Evolutionary conservation across 2,329 filamentous ascomycete genomes (phyloP).

Genomic region (Colletotrichum navitas): DNA sequence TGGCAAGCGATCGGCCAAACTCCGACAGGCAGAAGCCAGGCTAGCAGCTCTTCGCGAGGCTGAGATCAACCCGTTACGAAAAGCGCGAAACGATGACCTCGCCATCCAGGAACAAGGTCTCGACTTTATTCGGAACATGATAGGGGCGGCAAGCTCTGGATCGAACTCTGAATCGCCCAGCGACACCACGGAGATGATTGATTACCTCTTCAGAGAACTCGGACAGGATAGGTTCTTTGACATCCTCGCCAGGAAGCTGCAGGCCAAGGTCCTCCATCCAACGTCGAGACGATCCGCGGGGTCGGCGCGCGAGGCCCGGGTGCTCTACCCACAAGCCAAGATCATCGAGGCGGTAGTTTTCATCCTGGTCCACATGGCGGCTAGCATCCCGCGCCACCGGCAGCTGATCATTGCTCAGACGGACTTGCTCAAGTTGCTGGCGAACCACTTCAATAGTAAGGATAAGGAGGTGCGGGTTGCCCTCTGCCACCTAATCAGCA

Average conservation of each 20-base stretch:
- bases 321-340: constrained; percentile 72
- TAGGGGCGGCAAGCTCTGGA: constrained; percentile 70
- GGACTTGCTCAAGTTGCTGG: constrained; percentile 78
- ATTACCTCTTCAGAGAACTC: constrained; percentile 81
- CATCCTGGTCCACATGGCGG: constrained; percentile 89
- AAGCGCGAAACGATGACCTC: constrained; percentile 81
- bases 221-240: constrained; percentile 84
- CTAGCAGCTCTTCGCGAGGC: constrained; percentile 69
- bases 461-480: constrained; percentile 81
- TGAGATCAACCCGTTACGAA: constrained; percentile 76
- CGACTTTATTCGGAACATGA: constrained; percentile 90
- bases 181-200: constrained; percentile 80
- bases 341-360: constrained; percentile 84
- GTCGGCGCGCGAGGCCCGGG: constrained; percentile 56
- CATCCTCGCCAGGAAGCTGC: constrained; percentile 83
- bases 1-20: constrained; percentile 52
- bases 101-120: constrained; percentile 92
- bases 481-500: constrained; percentile 86
- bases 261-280: constrained; percentile 68
- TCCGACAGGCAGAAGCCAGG: constrained; percentile 64
- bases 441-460: constrained; percentile 79
- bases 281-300: constrained; percentile 58
- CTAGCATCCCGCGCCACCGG: constrained; percentile 82
- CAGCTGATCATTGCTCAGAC: constrained; percentile 83
- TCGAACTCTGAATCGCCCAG: constrained; percentile 62